These are phyloP conservation scores for Monosporozyma servazzii DNA, from an alignment of 805 yeast species.

Conservation along the genomic window DNA sequence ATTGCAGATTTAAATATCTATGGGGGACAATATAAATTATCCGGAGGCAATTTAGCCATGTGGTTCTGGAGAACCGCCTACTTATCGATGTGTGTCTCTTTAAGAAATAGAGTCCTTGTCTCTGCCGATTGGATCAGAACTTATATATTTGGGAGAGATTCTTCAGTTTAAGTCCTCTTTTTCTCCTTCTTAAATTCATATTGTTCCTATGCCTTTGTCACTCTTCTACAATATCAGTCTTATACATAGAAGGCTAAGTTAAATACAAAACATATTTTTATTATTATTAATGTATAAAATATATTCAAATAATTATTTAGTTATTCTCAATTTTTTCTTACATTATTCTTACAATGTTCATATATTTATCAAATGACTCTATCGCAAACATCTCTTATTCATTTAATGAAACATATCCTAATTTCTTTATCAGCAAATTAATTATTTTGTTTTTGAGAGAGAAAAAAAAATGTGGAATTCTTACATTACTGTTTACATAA, in stretches of 20 bases:
- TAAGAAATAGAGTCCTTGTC: conserved; percentile 81
- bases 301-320: background rate
- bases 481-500: background rate
- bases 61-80: conserved; percentile 94
- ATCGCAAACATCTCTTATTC: too few relatives aligned
- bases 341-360: too few relatives aligned
- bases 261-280: background rate
- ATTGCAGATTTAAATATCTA: conserved; percentile 83
- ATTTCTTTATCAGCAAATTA: too few relatives aligned
- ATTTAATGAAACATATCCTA: too few relatives aligned
- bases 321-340: background rate
- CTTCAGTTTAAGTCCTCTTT: conserved; percentile 7
- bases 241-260: background rate
- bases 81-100: conserved; percentile 82
- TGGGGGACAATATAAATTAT: conserved; percentile 65
- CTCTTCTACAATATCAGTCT: background rate
- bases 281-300: background rate
- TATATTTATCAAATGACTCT: too few relatives aligned
- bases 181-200: background rate
- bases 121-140: conserved; percentile 85
- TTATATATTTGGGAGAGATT: conserved; percentile 84
- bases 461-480: background rate
- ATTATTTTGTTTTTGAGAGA: too few relatives aligned
- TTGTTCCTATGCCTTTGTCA: too few relatives aligned
- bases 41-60: conserved; percentile 87